Evolutionary conservation across 2,329 filamentous ascomycete genomes (phyloP), one percentile per base, ranked within the genome.

Genomic region (Lecanoromycetidae sp.): DNA sequence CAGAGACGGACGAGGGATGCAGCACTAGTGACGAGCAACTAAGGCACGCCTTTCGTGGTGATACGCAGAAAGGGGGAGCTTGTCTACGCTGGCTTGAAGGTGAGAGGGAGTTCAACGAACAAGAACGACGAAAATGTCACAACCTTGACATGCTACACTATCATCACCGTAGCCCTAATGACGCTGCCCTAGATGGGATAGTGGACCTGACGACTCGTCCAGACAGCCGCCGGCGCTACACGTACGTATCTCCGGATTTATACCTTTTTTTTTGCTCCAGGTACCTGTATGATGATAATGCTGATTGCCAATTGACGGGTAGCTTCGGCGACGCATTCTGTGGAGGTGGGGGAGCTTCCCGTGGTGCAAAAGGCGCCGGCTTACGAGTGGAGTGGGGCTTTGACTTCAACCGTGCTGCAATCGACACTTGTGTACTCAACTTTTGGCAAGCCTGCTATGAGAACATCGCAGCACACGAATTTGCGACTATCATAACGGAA

Each of bases 301-400:
- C 30, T n/a, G 30, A n/a, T 15, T 13, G 9, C 30, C 4, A n/a
- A 7, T 4, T 12, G 15, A 68, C 66, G 29, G 84, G 84, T 51
- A 82, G 77, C 0, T 75, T 80, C 20, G 82, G 76, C 1, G 85
- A 91, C 57, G 71, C 75, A 0, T 90, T 84, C 54, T 82, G 76
- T 29, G 83, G 85, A 1, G 81, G 75, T 2, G 84, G 85, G 0
- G 85, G 85, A 3, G 75, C 76, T 0, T 83, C 82, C 0, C 66
- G 72, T 1, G 84, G 82, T 0, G 82, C 82, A 0, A 49, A 58
- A 10, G 57, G 64, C 38, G 75, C 76, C 0, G 82, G 83, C 0
- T 63, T 87, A 12, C 62, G 68, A 2, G 57, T 85, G 0, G 63
- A 66, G 22, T 79, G 76, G 60, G 79, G 75, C 0, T 73, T 87